Evolutionary conservation across 2,329 filamentous ascomycete species (phyloP), one percentile per base, ranked within the genome.

Genomic region (Botryosphaeria dothidea): DNA sequence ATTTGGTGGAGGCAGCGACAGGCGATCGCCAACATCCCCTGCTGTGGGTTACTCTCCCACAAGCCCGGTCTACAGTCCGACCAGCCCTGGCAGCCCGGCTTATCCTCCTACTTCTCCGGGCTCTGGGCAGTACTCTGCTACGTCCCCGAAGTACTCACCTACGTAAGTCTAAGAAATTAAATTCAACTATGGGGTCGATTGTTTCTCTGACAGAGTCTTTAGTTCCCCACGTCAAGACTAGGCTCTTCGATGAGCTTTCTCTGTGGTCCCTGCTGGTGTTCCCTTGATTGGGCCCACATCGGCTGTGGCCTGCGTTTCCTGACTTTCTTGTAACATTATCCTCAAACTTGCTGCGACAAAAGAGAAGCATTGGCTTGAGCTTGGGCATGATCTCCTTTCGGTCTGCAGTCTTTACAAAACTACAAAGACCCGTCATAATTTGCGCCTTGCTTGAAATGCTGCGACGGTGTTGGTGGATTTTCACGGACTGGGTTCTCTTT

Each of bases 41-140:
- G 54, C 54, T 6, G 88, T 88, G 5, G 90, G 84, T 72, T 92
- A 92, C 79, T 90, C 87, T 72, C 89, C 88, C n/a, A 86, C 88
- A 3, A 89, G 86, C 60, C 88, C 77, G n/a, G 72, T 75, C 83
- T 70, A 86, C 83, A 73, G 78, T 84, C 70, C 82, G 76, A 73
- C 78, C 82, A 85, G 34, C 85, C 87, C 74, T 31, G 67, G 86
- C 83, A 74, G 23, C 77, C 77, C 51, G 52, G 62, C 31, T 77
- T 73, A 67, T 74, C 72, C 38, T 54, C 74, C 74, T 4, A 74
- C 72, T 7, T 75, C 74, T 56, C 75, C 78, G 45, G 75, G 70
- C 27, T 71, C 71, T 64, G 76, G 71, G 61, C 73, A 70, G 19
- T 77, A 78, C 65, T 75, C 72, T 17, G 70, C 76, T 25, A 77